Percentiles rank a stretch among this genome's conserved stretches.
phyloP scores from a whole-genome alignment of 352 stramenopile genomes.

The Hyaloperonospora arabidopsidis region DNA sequence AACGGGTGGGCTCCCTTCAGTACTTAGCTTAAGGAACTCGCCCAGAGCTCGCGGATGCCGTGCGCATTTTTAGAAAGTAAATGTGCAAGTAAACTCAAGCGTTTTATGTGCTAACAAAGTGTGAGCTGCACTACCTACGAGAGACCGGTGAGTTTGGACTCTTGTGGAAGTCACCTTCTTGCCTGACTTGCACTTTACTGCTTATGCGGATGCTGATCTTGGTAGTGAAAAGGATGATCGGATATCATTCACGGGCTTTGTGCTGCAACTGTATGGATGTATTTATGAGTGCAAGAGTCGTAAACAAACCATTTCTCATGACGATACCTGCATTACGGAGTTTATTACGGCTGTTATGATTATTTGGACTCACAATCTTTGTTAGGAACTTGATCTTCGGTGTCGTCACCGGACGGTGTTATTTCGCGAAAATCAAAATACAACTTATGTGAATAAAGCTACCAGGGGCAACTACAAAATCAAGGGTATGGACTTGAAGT shows the following conservation, averaged over 20 bases:
- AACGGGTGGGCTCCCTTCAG: constrained; percentile 7
- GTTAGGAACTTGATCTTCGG: neutral
- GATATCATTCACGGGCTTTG: constrained; percentile 8
- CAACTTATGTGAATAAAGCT: constrained; percentile 1
- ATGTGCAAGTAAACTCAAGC: constrained; percentile 6
- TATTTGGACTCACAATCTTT: constrained; percentile 13
- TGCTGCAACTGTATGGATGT: constrained; percentile 9
- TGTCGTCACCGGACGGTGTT: neutral
- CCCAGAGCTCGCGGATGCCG: constrained; percentile 8
- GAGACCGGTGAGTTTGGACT: constrained; percentile 5
- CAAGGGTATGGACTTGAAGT: constrained; percentile 2
- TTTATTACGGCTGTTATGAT: constrained; percentile 7
- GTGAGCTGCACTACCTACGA: constrained; percentile 7
- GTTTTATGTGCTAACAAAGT: constrained; percentile 7
- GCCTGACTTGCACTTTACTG: neutral
- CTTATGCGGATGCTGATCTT: constrained; percentile 8
- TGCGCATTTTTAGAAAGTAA: constrained; percentile 6
- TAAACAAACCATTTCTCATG: constrained; percentile 1
- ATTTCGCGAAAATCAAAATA: neutral
- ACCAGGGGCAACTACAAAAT: constrained; percentile 2
- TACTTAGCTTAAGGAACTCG: constrained; percentile 7
- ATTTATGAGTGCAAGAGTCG: constrained; percentile 7
- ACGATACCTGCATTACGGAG: constrained; percentile 8
- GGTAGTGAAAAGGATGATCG: constrained; percentile 13
- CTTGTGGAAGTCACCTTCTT: constrained; percentile 1